Conservation (phyloP, 2,329 filamentous ascomycete species). For the Cladobotryum protrusum region DNA sequence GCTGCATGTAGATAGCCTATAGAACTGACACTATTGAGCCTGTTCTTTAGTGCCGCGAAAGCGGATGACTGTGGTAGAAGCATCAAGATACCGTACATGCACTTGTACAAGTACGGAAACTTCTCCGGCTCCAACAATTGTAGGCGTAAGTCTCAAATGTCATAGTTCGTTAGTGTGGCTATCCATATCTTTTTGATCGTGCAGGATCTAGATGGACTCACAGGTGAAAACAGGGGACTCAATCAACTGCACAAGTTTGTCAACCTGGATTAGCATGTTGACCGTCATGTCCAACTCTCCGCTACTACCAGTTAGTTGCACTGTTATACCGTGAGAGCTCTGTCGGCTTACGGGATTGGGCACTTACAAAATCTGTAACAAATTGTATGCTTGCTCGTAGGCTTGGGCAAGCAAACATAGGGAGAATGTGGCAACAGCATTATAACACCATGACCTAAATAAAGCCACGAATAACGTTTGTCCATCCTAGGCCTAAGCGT, state of each 20-base stretch:
- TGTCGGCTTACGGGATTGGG: conserved; percentile 7
- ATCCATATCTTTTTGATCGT: too few species aligned
- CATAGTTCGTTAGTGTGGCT: background rate
- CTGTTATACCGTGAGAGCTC: background rate
- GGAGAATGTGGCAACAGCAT: conserved; percentile 95
- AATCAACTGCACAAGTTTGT: conserved; percentile 93
- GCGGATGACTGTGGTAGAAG: conserved; percentile 96
- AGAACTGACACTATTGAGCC: conserved; percentile 92
- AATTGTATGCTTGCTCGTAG: conserved; percentile 95
- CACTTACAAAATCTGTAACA: conserved; percentile 85
- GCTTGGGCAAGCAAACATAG: conserved; percentile 92
- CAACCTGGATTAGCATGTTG: conserved; percentile 96
- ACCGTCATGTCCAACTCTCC: conserved; percentile 98
- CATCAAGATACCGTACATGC: conserved; percentile 94
- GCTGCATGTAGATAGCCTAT: conserved; percentile 90
- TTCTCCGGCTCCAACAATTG: conserved; percentile 93
- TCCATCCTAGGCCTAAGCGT: conserved; percentile 57
- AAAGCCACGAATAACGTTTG: conserved; percentile 92
- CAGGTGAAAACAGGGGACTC: conserved; percentile 98
- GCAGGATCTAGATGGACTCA: conserved; percentile 36
- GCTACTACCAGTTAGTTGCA: conserved; percentile 38
- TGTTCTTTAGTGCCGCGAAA: conserved; percentile 93
- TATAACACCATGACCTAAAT: conserved; percentile 97
- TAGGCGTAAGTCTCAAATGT: conserved; percentile 69
- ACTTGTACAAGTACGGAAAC: conserved; percentile 94